A percentile compares a stretch with the other conserved stretches of the same genome.
Conservation (phyloP, 768 basidiomycete species). For the Podaxis sp. region DNA sequence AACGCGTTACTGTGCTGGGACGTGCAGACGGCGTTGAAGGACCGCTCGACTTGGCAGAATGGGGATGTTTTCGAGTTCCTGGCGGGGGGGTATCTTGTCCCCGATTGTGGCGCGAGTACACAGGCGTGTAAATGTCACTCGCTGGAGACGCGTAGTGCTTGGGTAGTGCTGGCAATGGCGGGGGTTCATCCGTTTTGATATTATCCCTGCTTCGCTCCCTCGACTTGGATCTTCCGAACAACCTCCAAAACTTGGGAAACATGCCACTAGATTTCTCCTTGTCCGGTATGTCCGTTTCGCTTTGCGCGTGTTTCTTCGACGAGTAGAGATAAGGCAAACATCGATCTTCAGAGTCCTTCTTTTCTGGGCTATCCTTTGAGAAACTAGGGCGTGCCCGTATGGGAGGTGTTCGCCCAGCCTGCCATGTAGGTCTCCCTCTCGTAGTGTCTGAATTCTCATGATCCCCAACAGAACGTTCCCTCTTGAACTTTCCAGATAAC, state of each 20-base stretch:
- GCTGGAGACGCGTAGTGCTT: constrained; percentile 2
- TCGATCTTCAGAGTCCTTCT: constrained; percentile 1
- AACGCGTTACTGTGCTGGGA: constrained; percentile 51
- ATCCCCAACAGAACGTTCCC: neutral
- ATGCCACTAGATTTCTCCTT: neutral
- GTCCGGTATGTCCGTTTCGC: neutral
- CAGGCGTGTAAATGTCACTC: constrained; percentile 3
- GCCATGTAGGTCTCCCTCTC: constrained; percentile 1
- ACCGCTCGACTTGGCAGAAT: constrained; percentile 1
- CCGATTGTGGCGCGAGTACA: neutral
- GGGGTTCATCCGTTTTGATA: constrained; percentile 1
- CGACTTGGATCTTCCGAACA: constrained; percentile 9
- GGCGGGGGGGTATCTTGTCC: neutral
- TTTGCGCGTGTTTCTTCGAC: constrained; percentile 10
- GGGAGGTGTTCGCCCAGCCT: neutral
- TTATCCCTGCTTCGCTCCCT: constrained; percentile 2
- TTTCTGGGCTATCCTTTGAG: neutral
- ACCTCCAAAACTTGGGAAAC: constrained; percentile 8
- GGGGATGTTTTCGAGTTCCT: neutral
- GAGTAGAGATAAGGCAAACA: constrained; percentile 6
- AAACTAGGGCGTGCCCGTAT: neutral
- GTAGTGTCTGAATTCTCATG: neutral
- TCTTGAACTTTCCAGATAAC: constrained; percentile 8
- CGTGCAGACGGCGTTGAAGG: constrained; percentile 20
- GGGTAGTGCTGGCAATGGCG: constrained; percentile 8